These are phyloP conservation scores for Ogataea pignaliae DNA, from an alignment of 805 yeast species.

Conservation along the genomic window DNA sequence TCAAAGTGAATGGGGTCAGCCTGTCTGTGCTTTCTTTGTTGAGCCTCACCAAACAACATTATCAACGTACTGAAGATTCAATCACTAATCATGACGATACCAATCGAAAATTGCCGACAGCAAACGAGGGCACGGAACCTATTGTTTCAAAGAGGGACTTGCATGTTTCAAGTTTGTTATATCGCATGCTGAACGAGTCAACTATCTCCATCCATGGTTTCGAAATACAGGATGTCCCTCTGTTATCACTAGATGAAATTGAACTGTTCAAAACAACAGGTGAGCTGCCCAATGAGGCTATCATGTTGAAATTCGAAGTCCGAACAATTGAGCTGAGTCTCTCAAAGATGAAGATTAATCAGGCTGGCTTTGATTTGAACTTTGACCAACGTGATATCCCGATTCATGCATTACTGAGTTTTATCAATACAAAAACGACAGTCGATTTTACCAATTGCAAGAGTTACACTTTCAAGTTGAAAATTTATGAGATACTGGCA, in stretches of 20 bases:
- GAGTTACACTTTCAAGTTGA: slow-evolving; percentile 7
- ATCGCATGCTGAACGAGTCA: slow-evolving; percentile 19
- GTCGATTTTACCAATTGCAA: slow-evolving; percentile 19
- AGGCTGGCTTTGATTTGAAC: slow-evolving; percentile 43
- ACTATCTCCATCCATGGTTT: slow-evolving; percentile 20
- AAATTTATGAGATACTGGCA: slow-evolving; percentile 25
- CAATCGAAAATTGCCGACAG: not conserved
- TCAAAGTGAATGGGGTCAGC: slow-evolving; percentile 8
- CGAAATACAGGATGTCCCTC: slow-evolving; percentile 23
- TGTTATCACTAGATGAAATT: slow-evolving; percentile 13
- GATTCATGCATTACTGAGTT: slow-evolving; percentile 31
- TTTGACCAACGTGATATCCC: slow-evolving; percentile 41
- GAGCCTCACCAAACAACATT: slow-evolving; percentile 1
- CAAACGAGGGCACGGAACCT: not conserved
- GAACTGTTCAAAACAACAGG: slow-evolving; percentile 1
- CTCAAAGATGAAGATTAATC: slow-evolving; percentile 14
- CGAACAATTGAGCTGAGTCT: slow-evolving; percentile 15
- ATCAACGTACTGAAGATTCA: too few relatives aligned
- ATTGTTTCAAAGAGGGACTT: slow-evolving; percentile 5
- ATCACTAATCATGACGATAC: too few relatives aligned
- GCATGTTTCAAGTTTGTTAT: slow-evolving; percentile 13
- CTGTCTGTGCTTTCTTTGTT: slow-evolving; percentile 17
- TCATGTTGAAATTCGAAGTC: slow-evolving; percentile 14
- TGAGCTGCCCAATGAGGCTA: slow-evolving; percentile 3
- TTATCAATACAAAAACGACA: slow-evolving; percentile 33